A percentile compares a stretch with the other conserved stretches of the same genome.
phyloP scores from a whole-genome alignment of 495 filamentous ascomycete species.

The Trichoderma orchidacearum region DNA sequence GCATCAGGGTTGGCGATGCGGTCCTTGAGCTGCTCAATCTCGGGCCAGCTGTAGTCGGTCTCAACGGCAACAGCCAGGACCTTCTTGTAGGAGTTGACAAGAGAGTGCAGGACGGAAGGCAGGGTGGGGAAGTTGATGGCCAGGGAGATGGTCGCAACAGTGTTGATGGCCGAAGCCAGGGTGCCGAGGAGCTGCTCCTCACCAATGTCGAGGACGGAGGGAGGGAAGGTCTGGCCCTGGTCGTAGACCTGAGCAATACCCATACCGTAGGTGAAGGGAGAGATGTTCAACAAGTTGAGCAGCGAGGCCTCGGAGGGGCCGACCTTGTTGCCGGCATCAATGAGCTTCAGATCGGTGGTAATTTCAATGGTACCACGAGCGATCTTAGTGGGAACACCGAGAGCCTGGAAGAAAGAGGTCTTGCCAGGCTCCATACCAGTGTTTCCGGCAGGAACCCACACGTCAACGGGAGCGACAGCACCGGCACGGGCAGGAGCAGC shows the following conservation, averaged over 20 bases:
- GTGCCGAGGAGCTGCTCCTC: constrained; percentile 81
- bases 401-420: constrained; percentile 99
- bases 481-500: constrained; percentile 94
- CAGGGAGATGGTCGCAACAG: constrained; percentile 82
- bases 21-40: constrained; percentile 95
- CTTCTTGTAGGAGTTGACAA: constrained; percentile 98
- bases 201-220: constrained; percentile 78
- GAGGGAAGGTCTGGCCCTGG: constrained; percentile 77
- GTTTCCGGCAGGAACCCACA: constrained; percentile 89
- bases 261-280: constrained; percentile 99
- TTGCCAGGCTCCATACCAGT: constrained; percentile 99
- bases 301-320: constrained; percentile 96
- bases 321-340: constrained; percentile 86
- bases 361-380: constrained; percentile 99
- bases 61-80: constrained; percentile 77
- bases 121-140: constrained; percentile 89
- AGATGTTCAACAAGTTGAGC: constrained; percentile 99
- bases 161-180: constrained; percentile 68
- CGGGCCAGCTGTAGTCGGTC: constrained; percentile 89
- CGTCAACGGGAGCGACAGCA: constrained; percentile 83
- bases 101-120: constrained; percentile 87
- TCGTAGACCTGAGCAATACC: constrained; percentile 91
- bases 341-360: constrained; percentile 91
- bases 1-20: constrained; percentile 96
- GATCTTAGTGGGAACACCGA: constrained; percentile 99